A percentile compares a stretch with the other conserved stretches of the same genome.
Conservation (phyloP, 805 yeast species). For the Saturnispora mendoncae region DNA sequence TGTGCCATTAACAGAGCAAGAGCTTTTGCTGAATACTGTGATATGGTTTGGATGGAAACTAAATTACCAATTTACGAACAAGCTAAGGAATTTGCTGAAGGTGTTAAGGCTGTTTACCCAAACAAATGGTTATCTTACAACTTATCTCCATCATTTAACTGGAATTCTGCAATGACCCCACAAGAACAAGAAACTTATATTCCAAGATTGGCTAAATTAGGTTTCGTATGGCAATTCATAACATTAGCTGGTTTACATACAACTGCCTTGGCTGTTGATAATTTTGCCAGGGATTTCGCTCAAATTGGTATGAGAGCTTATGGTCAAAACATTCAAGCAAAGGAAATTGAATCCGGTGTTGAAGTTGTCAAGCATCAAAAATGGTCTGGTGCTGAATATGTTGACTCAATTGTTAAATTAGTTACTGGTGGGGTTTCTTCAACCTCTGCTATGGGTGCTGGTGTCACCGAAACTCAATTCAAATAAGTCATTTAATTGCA, state of each 20-base stretch:
- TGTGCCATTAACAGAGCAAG: constrained; percentile 96
- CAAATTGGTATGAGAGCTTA: constrained; percentile 92
- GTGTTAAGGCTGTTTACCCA: constrained; percentile 74
- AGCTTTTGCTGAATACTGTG: constrained; percentile 91
- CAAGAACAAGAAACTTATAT: constrained; percentile 88
- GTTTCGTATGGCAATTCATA: constrained; percentile 96
- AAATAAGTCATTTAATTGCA: too few species aligned
- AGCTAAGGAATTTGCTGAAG: constrained; percentile 91
- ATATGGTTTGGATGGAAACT: constrained; percentile 97
- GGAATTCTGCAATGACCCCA: constrained; percentile 89
- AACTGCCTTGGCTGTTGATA: constrained; percentile 84
- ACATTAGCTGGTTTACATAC: constrained; percentile 96
- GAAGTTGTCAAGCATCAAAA: constrained; percentile 97
- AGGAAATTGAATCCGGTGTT: constrained; percentile 80
- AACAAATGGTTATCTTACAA: constrained; percentile 95
- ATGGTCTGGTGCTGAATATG: constrained; percentile 98
- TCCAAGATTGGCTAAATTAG: constrained; percentile 73
- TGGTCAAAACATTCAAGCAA: constrained; percentile 78
- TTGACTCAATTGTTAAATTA: constrained; percentile 80
- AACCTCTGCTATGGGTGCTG: constrained; percentile 97
- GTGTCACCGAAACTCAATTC: constrained; percentile 97
- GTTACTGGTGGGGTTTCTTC: constrained; percentile 92
- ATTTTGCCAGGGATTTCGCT: constrained; percentile 70
- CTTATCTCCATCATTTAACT: constrained; percentile 94
- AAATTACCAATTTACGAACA: constrained; percentile 89